Conservation (phyloP, 192 early-diverging fungal species). For the Podila horticola region DNA sequence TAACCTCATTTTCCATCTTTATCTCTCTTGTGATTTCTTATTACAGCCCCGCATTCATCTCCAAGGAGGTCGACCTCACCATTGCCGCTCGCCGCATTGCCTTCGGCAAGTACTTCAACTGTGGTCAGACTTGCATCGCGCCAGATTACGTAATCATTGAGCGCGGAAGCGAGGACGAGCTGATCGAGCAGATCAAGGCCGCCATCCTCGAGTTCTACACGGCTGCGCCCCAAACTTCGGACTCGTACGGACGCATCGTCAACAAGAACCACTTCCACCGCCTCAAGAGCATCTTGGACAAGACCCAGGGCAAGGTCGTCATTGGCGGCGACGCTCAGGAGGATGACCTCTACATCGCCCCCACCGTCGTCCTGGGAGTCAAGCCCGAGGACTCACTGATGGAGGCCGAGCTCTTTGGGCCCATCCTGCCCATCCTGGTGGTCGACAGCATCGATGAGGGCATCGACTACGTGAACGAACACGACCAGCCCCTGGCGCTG, state of each 20-base stretch:
- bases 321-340: constrained; percentile 71
- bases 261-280: constrained; percentile 71
- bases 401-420: constrained; percentile 93
- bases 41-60: constrained; percentile 68
- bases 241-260: constrained; percentile 71
- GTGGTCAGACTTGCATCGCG: constrained; percentile 87
- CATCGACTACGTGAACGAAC: constrained; percentile 67
- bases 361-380: constrained; percentile 84
- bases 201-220: constrained; percentile 55
- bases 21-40: not conserved
- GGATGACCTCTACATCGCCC: constrained; percentile 78
- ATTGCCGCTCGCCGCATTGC: constrained; percentile 76
- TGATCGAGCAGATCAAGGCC: constrained; percentile 59
- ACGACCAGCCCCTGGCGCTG: constrained; percentile 81
- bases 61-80: constrained; percentile 72
- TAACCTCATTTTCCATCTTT: not conserved
- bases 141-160: constrained; percentile 80
- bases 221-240: constrained; percentile 47
- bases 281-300: constrained; percentile 60
- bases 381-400: constrained; percentile 68
- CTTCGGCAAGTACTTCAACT: constrained; percentile 88
- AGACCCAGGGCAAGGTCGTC: constrained; percentile 61
- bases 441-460: constrained; percentile 73
- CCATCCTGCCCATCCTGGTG: constrained; percentile 83
- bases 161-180: constrained; percentile 52